phyloP scores from a whole-genome alignment of 352 stramenopile species.

The Thalassiosira mediterranea region DNA sequence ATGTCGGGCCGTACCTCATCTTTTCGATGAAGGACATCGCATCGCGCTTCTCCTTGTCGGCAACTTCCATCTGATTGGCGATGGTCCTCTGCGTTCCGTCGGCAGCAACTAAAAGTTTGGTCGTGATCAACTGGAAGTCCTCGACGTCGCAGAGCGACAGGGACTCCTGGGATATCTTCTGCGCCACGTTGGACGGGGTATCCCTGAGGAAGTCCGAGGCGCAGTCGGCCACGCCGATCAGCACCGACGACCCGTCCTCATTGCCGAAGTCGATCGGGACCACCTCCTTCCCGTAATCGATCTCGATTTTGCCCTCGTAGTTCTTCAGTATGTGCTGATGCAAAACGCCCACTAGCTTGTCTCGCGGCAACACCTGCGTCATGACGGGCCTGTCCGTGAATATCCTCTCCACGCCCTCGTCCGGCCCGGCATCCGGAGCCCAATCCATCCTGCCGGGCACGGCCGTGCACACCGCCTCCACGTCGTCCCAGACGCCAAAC shows the following conservation, averaged over 20 bases:
- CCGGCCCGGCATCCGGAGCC: conserved; percentile 55
- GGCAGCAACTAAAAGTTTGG: conserved; percentile 74
- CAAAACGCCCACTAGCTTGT: conserved; percentile 76
- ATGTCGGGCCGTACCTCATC: conserved; percentile 46
- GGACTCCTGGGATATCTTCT: conserved; percentile 33
- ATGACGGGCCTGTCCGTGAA: conserved; percentile 69
- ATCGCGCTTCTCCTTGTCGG: conserved; percentile 46
- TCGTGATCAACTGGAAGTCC: conserved; percentile 14
- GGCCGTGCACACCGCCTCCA: conserved; percentile 66
- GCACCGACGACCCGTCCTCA: conserved; percentile 31
- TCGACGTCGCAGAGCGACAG: conserved; percentile 54
- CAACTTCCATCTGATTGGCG: conserved; percentile 66
- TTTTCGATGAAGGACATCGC: conserved; percentile 56
- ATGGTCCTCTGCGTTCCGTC: conserved; percentile 79
- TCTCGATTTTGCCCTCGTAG: conserved; percentile 50
- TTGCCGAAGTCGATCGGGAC: conserved; percentile 59
- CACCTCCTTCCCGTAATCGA: conserved; percentile 72
- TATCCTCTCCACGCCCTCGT: conserved; percentile 72
- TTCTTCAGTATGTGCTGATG: conserved; percentile 65
- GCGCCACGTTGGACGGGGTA: conserved; percentile 29
- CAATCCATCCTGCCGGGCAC: conserved; percentile 82
- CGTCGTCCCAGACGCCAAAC: conserved; percentile 79
- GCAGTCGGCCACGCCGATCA: conserved; percentile 55
- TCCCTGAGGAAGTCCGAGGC: conserved; percentile 7
- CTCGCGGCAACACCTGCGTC: conserved; percentile 75